These are phyloP conservation scores for Elsinoe perseae DNA, from an alignment of 2,329 filamentous ascomycete species.

Conservation along the genomic window DNA sequence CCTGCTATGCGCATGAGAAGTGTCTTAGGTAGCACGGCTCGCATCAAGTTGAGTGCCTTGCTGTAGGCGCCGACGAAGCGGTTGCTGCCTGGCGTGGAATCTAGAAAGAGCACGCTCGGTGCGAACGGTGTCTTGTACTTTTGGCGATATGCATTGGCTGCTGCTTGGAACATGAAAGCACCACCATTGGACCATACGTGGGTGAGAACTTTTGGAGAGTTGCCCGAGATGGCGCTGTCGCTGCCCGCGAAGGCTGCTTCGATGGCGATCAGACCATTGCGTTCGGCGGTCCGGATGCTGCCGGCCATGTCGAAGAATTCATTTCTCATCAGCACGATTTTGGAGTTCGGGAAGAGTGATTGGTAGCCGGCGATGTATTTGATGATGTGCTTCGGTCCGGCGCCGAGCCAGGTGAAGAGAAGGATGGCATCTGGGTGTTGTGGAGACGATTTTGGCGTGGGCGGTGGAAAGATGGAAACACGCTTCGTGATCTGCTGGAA, in stretches of 20 bases:
- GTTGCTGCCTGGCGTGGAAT: constrained; percentile 12
- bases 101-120: constrained; percentile 2
- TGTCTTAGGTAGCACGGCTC: constrained; percentile 6
- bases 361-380: constrained; percentile 46
- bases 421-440: constrained; percentile 40
- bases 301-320: constrained; percentile 32
- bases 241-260: constrained; percentile 29
- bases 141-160: neutral
- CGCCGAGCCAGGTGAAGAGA: constrained; percentile 46
- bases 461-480: neutral
- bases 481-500: neutral
- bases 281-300: neutral
- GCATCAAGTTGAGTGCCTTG: constrained; percentile 7
- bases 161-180: constrained; percentile 12
- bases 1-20: neutral
- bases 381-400: constrained; percentile 43
- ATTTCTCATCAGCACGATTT: constrained; percentile 41
- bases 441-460: neutral
- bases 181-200: constrained; percentile 15
- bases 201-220: neutral
- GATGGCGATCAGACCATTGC: constrained; percentile 27
- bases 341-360: constrained; percentile 38
- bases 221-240: constrained; percentile 24
- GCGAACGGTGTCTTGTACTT: neutral
- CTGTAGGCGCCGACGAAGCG: constrained; percentile 8